Conservation (phyloP, 768 basidiomycete species). For the Calvatia gigantea region DNA sequence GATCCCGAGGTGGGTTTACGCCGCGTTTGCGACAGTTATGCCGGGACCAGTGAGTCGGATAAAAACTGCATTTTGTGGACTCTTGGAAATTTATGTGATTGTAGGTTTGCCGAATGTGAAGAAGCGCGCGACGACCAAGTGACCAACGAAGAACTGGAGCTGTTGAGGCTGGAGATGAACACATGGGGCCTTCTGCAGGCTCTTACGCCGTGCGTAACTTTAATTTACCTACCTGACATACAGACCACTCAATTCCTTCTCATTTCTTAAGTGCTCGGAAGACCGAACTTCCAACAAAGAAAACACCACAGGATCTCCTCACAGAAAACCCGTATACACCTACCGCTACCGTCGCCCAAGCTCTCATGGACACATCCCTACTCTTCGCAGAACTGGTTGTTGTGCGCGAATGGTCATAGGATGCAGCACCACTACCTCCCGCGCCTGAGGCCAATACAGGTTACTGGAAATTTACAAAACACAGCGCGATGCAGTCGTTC, state of each 20-base stretch:
- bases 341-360: slow-evolving; percentile 68
- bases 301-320: slow-evolving; percentile 54
- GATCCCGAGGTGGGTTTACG: slow-evolving; percentile 66
- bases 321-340: slow-evolving; percentile 80
- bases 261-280: slow-evolving; percentile 55
- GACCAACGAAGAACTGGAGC: slow-evolving; percentile 52
- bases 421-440: slow-evolving; percentile 58
- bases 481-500: slow-evolving; percentile 62
- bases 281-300: slow-evolving; percentile 44
- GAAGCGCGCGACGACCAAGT: slow-evolving; percentile 32
- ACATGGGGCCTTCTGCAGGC: slow-evolving; percentile 83
- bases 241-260: not conserved
- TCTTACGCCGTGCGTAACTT: slow-evolving; percentile 70
- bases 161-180: slow-evolving; percentile 69
- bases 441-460: slow-evolving; percentile 74
- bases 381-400: slow-evolving; percentile 74
- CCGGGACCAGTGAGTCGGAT: slow-evolving; percentile 52
- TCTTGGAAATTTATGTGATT: not conserved
- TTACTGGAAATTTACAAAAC: slow-evolving; percentile 83
- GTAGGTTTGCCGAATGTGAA: slow-evolving; percentile 52
- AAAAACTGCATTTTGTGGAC: not conserved
- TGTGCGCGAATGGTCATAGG: slow-evolving; percentile 87
- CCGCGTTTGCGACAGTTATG: slow-evolving; percentile 55
- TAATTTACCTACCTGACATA: not conserved
- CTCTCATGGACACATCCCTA: slow-evolving; percentile 63